phyloP scores from a whole-genome alignment of 352 stramenopile species.

The Phytopythium cucurbitacearum region DNA sequence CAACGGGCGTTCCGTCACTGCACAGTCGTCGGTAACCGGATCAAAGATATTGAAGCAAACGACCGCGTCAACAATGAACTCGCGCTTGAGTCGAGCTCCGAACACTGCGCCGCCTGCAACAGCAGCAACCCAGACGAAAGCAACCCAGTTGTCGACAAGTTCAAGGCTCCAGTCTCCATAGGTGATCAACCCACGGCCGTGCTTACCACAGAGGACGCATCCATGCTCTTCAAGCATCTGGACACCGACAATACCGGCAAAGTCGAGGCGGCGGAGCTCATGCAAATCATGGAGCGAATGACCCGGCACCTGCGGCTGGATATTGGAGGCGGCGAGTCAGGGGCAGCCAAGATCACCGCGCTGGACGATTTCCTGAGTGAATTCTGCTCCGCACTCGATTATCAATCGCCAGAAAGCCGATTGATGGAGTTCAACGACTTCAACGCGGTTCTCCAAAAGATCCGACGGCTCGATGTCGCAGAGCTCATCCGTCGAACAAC shows the following conservation, averaged over 20 bases:
- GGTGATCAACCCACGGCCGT: neutral
- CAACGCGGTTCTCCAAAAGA: neutral
- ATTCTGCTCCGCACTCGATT: conserved; percentile 3
- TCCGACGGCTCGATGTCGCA: conserved; percentile 23
- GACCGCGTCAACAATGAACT: conserved; percentile 6
- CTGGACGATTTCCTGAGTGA: conserved; percentile 3
- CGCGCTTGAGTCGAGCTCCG: neutral
- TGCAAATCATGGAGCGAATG: conserved; percentile 31
- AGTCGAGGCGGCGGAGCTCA: conserved; percentile 31
- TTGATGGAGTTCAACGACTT: conserved; percentile 3
- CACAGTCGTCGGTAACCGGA: conserved; percentile 19
- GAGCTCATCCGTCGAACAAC: conserved; percentile 48
- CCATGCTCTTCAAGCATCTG: neutral
- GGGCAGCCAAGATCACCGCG: neutral
- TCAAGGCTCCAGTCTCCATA: too few relatives aligned
- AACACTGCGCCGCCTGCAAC: neutral
- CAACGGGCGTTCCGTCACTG: conserved; percentile 27
- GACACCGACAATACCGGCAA: conserved; percentile 19
- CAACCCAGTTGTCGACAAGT: neutral
- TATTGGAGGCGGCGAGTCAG: neutral
- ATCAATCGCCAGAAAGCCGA: too few relatives aligned
- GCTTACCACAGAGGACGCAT: neutral
- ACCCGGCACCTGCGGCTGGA: conserved; percentile 32
- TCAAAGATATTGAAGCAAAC: conserved; percentile 41
- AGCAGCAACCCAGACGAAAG: neutral